These are phyloP conservation scores for Rhizoctonia solani DNA, from an alignment of 1,284 basidiomycete genomes.

Conservation along the genomic window DNA sequence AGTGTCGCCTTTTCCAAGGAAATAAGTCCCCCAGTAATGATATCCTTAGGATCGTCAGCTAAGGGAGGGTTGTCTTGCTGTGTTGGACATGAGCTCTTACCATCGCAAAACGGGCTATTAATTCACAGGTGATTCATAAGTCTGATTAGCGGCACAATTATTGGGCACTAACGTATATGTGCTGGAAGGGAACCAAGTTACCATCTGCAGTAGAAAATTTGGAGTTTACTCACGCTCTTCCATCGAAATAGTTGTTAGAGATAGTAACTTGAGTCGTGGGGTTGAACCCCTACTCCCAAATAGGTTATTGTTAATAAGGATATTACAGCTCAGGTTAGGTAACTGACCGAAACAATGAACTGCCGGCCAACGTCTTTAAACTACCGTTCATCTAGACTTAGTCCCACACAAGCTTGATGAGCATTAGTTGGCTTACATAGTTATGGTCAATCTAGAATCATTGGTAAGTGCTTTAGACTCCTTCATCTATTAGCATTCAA, in stretches of 20 bases:
- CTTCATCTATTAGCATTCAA: no score
- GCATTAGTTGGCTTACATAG: not conserved
- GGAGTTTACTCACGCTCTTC: slow-evolving; percentile 2
- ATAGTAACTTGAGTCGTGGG: not conserved
- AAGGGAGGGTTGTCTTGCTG: not conserved
- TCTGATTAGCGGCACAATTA: no score
- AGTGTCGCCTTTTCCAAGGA: slow-evolving; percentile 2
- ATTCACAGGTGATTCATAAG: no score
- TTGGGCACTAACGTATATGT: no score
- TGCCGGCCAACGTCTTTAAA: slow-evolving; percentile 27
- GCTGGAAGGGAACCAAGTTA: no score
- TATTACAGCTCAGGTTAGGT: not conserved
- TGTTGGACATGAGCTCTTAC: not conserved
- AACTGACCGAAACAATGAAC: slow-evolving; percentile 13
- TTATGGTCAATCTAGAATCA: slow-evolving; percentile 4
- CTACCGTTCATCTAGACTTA: not conserved
- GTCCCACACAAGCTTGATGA: not conserved
- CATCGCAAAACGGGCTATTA: not conserved
- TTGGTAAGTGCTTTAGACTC: no score
- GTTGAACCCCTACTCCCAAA: not conserved
- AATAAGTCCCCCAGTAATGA: slow-evolving; percentile 11
- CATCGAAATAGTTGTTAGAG: slow-evolving; percentile 27
- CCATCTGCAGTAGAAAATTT: no score
- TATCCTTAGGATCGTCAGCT: not conserved
- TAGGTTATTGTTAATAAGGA: not conserved